phyloP scores from a whole-genome alignment of 2,329 filamentous ascomycete species.

The Gnomoniopsis sp. region DNA sequence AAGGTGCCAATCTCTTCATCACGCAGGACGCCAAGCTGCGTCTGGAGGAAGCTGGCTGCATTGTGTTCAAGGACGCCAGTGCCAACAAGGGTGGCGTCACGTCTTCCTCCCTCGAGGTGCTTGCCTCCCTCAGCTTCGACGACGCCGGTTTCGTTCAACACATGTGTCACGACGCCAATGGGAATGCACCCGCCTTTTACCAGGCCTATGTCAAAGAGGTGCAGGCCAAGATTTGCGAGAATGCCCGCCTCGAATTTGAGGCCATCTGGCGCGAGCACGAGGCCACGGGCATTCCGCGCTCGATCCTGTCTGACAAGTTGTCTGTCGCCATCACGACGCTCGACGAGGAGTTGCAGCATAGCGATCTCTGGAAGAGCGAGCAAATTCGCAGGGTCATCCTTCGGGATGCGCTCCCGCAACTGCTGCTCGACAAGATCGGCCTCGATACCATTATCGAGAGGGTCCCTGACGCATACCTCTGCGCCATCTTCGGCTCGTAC shows the following conservation, averaged over 20 bases:
- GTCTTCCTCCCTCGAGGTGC: constrained; percentile 91
- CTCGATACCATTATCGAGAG: constrained; percentile 81
- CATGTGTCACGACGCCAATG: constrained; percentile 80
- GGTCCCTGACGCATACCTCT: constrained; percentile 87
- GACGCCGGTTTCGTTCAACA: constrained; percentile 83
- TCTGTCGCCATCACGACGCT: constrained; percentile 92
- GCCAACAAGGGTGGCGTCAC: constrained; percentile 99
- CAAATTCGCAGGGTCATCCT: constrained; percentile 75
- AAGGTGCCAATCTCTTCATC: constrained; percentile 97
- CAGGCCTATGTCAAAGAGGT: constrained; percentile 88
- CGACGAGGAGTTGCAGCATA: constrained; percentile 93
- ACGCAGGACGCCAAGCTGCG: constrained; percentile 96
- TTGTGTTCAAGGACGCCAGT: constrained; percentile 96
- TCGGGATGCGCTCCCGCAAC: constrained; percentile 77
- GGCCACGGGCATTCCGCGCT: constrained; percentile 72
- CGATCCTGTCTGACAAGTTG: constrained; percentile 86
- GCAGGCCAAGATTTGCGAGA: constrained; percentile 85
- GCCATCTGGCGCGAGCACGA: constrained; percentile 96
- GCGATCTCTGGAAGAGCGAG: constrained; percentile 84
- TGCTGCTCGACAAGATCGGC: constrained; percentile 85
- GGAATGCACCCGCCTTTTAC: constrained; percentile 85
- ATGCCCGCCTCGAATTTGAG: constrained; percentile 92
- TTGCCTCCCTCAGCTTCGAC: constrained; percentile 92
- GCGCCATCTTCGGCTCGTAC: constrained; percentile 94
- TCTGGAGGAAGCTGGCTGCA: constrained; percentile 89